Conservation (phyloP, 192 early-diverging fungal species). For the Podila clonocystis region DNA sequence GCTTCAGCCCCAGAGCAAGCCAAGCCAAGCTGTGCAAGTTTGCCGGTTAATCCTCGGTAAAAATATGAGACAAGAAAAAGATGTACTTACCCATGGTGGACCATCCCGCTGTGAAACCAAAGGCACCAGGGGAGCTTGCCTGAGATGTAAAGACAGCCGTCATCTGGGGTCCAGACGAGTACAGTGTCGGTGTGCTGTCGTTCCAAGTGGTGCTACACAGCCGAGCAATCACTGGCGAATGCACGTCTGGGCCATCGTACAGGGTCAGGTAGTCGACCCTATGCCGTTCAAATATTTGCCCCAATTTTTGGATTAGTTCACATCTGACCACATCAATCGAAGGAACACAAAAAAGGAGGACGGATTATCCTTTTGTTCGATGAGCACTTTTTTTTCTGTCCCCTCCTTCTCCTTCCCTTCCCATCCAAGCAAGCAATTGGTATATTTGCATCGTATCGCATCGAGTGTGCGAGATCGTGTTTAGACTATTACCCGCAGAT, state of each 20-base stretch:
- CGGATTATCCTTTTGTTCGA: no score
- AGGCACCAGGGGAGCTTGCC: conserved; percentile 10
- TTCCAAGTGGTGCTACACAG: conserved; percentile 33
- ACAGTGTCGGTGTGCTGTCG: conserved; percentile 9
- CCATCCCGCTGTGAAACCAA: conserved; percentile 23
- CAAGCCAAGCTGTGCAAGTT: no score
- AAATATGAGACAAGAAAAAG: conserved; percentile 3
- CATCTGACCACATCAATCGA: neutral
- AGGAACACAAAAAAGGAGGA: neutral
- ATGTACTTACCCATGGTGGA: conserved; percentile 19
- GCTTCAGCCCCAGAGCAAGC: no score
- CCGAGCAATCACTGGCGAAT: conserved; percentile 30
- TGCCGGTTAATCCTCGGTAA: neutral
- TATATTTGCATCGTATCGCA: neutral
- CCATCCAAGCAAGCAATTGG: neutral
- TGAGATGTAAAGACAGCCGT: conserved; percentile 29
- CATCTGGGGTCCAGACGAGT: conserved; percentile 32
- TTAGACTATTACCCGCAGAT: conserved; percentile 15
- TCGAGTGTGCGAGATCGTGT: no score
- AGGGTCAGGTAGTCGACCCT: conserved; percentile 42
- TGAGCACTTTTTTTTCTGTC: no score
- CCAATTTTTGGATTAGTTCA: neutral
- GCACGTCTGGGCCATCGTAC: conserved; percentile 39
- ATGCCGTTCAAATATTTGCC: neutral
- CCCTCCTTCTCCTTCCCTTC: neutral